Evolutionary conservation across 2,329 filamentous ascomycete genomes (phyloP).

Genomic region (Thielaviopsis musarum): DNA sequence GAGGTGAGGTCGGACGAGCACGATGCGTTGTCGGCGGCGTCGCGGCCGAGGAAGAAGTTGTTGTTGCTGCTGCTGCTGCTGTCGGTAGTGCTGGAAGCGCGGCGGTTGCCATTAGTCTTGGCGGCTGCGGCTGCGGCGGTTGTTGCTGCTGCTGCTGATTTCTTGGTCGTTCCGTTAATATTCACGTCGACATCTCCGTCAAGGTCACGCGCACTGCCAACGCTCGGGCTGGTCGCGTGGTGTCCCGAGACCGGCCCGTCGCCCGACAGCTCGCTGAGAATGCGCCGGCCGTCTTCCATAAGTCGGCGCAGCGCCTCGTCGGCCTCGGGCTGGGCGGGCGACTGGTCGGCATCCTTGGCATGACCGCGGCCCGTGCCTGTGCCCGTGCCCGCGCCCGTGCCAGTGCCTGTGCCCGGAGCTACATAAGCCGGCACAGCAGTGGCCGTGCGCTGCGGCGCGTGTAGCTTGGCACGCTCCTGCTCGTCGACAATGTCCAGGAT

Average conservation of each 20-base stretch:
- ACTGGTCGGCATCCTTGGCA: constrained; percentile 5
- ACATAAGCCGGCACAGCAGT: constrained; percentile 10
- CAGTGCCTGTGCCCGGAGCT: background rate
- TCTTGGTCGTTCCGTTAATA: background rate
- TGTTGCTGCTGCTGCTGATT: background rate
- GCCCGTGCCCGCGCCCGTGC: background rate
- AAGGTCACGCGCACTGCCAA: constrained; percentile 7
- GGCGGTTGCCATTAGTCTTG: background rate
- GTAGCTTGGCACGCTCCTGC: constrained; percentile 54
- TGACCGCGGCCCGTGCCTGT: background rate
- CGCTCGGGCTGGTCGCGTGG: constrained; percentile 1
- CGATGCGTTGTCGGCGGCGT: constrained; percentile 19
- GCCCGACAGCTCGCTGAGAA: constrained; percentile 38
- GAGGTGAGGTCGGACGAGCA: constrained; percentile 37
- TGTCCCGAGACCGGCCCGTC: constrained; percentile 6
- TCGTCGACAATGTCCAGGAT: constrained; percentile 96
- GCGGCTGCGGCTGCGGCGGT: background rate
- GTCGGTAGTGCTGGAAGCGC: constrained; percentile 5
- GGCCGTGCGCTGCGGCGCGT: constrained; percentile 5
- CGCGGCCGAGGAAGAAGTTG: constrained; percentile 6
- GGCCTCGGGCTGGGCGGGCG: constrained; percentile 31
- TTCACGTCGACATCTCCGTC: background rate
- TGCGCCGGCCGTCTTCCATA: constrained; percentile 66
- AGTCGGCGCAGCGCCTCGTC: constrained; percentile 78
- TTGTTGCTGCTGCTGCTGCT: background rate